phyloP scores from a whole-genome alignment of 495 filamentous ascomycete genomes.

The Hyaloscypha hepaticicola region DNA sequence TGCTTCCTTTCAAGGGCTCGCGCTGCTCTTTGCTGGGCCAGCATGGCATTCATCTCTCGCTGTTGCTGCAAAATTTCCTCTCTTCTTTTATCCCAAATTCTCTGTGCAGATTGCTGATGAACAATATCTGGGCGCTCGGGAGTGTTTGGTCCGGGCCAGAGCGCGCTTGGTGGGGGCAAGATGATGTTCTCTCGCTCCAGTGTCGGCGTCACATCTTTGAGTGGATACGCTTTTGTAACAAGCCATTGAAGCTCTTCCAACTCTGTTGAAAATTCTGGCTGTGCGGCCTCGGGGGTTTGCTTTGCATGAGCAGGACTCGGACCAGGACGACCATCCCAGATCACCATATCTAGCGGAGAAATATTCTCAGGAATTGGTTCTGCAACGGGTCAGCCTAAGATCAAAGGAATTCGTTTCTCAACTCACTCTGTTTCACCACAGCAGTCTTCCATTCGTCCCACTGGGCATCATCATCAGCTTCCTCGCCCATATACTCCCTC shows the following conservation, averaged over 20 bases:
- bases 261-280: conserved; percentile 14
- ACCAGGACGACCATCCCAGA: not conserved
- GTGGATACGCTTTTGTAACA: not conserved
- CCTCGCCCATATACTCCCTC: conserved; percentile 15
- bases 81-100: not conserved
- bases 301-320: not conserved
- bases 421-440: not conserved
- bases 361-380: not conserved
- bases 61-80: not conserved
- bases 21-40: not conserved
- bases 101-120: not conserved
- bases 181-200: not conserved
- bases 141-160: not conserved
- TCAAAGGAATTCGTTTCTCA: not conserved
- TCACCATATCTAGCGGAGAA: not conserved
- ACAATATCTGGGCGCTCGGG: not conserved
- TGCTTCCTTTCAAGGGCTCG: not conserved
- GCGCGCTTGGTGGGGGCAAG: not conserved
- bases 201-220: not conserved
- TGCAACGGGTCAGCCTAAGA: not conserved
- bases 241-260: conserved; percentile 22
- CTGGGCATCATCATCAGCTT: conserved; percentile 20
- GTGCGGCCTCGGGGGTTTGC: not conserved
- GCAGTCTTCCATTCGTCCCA: conserved; percentile 19
- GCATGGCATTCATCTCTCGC: not conserved